These are phyloP conservation scores for Phaeoacremonium minimum DNA, from an alignment of 2,329 filamentous ascomycete genomes.

Conservation along the genomic window DNA sequence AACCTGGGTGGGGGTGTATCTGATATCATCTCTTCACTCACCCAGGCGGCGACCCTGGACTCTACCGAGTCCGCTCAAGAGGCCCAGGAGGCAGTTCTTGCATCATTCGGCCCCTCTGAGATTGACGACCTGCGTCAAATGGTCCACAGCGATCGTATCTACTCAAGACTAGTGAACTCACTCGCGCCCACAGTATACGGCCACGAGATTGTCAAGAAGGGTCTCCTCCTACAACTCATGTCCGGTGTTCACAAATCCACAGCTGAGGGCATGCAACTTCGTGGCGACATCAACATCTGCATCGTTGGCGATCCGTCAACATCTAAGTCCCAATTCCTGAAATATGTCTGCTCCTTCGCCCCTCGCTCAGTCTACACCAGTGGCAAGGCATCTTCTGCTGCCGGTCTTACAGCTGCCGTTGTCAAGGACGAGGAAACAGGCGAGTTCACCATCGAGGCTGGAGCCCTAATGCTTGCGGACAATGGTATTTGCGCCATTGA, in stretches of 20 bases:
- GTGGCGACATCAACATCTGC: conserved; percentile 98
- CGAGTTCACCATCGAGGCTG: conserved; percentile 97
- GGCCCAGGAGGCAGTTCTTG: conserved; percentile 81
- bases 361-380: conserved; percentile 96
- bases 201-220: conserved; percentile 97
- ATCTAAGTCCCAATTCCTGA: conserved; percentile 96
- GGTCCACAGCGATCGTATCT: conserved; percentile 95
- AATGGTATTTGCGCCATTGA: conserved; percentile 98
- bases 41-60: conserved; percentile 66
- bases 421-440: conserved; percentile 98
- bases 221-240: conserved; percentile 87
- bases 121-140: conserved; percentile 89
- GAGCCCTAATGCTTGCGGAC: conserved; percentile 94
- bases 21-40: conserved; percentile 82
- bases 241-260: conserved; percentile 93
- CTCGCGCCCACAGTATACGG: conserved; percentile 97
- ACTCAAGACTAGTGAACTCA: conserved; percentile 85
- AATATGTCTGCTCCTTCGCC: conserved; percentile 96
- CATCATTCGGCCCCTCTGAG: conserved; percentile 79
- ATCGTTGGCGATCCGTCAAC: conserved; percentile 96
- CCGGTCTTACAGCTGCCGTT: conserved; percentile 93
- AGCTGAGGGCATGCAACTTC: conserved; percentile 87
- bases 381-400: conserved; percentile 94
- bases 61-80: conserved; percentile 70
- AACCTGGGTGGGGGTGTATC: conserved; percentile 75